Percentiles rank a stretch among this genome's conserved stretches.
These are phyloP conservation scores for Silene latifolia DNA, from an alignment of 148 eudicot genomes.

Conservation along the genomic window DNA sequence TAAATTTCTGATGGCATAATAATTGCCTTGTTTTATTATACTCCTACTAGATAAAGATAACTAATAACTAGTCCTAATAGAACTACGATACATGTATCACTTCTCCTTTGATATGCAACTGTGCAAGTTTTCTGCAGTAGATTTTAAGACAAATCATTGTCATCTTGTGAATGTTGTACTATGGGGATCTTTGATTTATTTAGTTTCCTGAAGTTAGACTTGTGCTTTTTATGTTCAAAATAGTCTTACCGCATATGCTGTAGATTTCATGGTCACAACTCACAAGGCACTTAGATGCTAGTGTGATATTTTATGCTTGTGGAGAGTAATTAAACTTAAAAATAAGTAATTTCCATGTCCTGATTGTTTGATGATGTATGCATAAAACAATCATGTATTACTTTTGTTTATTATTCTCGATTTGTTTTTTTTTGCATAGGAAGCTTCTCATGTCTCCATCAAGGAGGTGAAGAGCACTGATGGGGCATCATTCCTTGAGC, in stretches of 20 bases:
- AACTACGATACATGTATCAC: background rate
- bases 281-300: background rate
- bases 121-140: background rate
- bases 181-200: background rate
- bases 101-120: background rate
- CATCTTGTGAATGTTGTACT: background rate
- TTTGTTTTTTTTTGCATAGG: constrained; percentile 37
- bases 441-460: constrained; percentile 57
- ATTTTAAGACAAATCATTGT: background rate
- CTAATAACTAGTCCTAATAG: too few species aligned
- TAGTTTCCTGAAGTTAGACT: background rate
- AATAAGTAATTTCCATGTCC: background rate
- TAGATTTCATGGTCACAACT: background rate
- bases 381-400: background rate
- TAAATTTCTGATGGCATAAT: too few species aligned
- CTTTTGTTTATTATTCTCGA: background rate
- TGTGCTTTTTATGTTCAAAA: background rate
- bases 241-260: background rate
- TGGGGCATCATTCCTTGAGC: constrained; percentile 63
- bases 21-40: too few species aligned
- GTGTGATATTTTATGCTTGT: background rate
- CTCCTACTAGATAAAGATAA: too few species aligned
- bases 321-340: background rate
- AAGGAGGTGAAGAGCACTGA: constrained; percentile 56
- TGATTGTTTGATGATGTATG: background rate